Percentiles rank a stretch among this genome's conserved stretches.
Conservation (phyloP, 2,329 filamentous ascomycete species). For the Stagonosporopsis vannaccii region DNA sequence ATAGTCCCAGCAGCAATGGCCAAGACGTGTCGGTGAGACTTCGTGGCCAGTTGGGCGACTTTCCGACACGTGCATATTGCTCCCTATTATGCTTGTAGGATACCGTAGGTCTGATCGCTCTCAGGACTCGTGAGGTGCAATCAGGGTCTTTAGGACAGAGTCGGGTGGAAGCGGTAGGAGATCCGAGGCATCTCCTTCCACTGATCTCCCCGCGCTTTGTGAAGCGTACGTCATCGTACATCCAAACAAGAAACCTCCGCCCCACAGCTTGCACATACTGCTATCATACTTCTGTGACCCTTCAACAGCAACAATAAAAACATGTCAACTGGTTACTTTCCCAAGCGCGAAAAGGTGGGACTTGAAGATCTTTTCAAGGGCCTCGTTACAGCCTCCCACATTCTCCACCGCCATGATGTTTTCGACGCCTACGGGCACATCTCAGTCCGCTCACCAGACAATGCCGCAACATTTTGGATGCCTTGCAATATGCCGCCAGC, state of each 20-base stretch:
- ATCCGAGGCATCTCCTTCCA: conserved; percentile 8
- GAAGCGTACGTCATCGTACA: conserved; percentile 30
- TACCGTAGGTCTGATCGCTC: neutral
- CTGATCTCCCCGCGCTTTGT: conserved; percentile 8
- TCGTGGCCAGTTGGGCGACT: neutral
- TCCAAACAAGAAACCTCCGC: conserved; percentile 16
- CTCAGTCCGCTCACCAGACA: conserved; percentile 59
- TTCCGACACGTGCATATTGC: neutral
- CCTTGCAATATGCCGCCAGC: conserved; percentile 54
- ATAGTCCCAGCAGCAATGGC: neutral
- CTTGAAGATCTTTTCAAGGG: conserved; percentile 48
- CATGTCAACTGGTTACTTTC: conserved; percentile 49
- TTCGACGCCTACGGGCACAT: conserved; percentile 65
- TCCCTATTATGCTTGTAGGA: neutral
- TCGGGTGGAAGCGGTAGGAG: neutral
- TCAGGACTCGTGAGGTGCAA: neutral
- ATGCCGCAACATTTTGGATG: conserved; percentile 57
- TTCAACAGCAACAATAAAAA: conserved; percentile 6
- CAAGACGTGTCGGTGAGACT: no score
- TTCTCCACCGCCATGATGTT: conserved; percentile 60
- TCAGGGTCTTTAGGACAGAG: neutral
- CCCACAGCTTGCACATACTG: neutral
- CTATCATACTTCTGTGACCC: conserved; percentile 6
- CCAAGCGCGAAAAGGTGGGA: conserved; percentile 48
- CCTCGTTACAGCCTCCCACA: conserved; percentile 59